Conservation (phyloP, 2,329 filamentous ascomycete species). For the Apiospora hydei region DNA sequence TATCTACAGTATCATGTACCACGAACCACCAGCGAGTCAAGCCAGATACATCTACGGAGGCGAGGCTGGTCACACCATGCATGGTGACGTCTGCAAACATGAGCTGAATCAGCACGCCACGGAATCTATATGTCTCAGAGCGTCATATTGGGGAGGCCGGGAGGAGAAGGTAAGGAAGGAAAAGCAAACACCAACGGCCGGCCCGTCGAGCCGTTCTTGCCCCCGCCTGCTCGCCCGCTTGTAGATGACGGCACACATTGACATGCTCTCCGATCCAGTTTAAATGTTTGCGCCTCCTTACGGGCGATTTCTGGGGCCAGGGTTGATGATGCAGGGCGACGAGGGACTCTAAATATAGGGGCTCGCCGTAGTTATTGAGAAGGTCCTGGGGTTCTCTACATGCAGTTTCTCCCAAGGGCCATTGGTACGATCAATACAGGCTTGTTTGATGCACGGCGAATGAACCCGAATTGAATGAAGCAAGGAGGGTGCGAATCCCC, state of each 20-base stretch:
- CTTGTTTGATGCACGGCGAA: no score
- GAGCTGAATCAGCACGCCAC: neutral
- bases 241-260: neutral
- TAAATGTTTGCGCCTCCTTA: neutral
- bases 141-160: neutral
- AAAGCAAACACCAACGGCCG: neutral
- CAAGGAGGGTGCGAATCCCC: no score
- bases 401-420: no score
- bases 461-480: no score
- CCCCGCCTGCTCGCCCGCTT: neutral
- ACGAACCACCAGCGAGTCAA: neutral
- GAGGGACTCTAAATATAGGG: neutral
- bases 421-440: no score
- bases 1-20: neutral
- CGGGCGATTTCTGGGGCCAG: neutral
- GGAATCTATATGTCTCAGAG: neutral
- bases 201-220: no score
- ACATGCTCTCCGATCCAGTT: no score
- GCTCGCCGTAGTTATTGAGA: neutral
- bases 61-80: slow-evolving; percentile 8
- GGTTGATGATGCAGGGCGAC: neutral
- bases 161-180: neutral
- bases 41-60: neutral
- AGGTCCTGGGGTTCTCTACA: no score
- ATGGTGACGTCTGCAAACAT: neutral